Evolutionary conservation across 1,139 yeast species (phyloP).

Genomic region (Trichomonascaceae sp.): DNA sequence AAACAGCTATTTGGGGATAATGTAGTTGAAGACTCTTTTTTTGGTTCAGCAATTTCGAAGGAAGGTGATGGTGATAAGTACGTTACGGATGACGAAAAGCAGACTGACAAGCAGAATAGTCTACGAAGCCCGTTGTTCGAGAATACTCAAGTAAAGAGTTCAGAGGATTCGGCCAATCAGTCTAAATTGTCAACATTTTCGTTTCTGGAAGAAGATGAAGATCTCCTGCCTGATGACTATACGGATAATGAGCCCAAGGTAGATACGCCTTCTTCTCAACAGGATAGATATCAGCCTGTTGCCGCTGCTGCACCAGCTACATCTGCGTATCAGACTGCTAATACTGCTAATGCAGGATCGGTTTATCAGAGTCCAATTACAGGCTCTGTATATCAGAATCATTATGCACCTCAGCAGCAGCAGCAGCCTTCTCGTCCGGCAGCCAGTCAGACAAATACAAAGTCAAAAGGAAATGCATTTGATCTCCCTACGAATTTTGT

Average conservation of each 20-base stretch:
- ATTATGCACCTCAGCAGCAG: conserved; percentile 24
- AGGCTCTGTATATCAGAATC: neutral
- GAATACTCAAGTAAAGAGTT: neutral
- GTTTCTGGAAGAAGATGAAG: conserved; percentile 44
- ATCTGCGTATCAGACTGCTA: neutral
- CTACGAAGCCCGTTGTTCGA: neutral
- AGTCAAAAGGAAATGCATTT: conserved; percentile 35
- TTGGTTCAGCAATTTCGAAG: neutral
- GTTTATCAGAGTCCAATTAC: conserved; percentile 1
- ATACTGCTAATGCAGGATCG: neutral
- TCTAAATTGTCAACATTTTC: conserved; percentile 27
- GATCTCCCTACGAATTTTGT: conserved; percentile 69
- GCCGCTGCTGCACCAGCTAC: neutral
- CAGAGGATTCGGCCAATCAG: neutral
- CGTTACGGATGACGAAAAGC: neutral
- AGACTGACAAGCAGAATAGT: neutral
- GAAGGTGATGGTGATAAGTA: neutral
- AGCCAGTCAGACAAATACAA: conserved; percentile 13
- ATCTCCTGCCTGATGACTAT: conserved; percentile 26
- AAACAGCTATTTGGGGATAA: neutral
- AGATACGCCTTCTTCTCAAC: conserved; percentile 1
- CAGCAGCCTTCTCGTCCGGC: conserved; percentile 8
- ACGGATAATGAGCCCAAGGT: conserved; percentile 6
- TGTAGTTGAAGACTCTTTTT: conserved; percentile 9
- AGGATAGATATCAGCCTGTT: conserved; percentile 3